A percentile compares a stretch with the other conserved stretches of the same genome.
These are phyloP conservation scores for Hypoxylon sp. DNA, from an alignment of 2,329 filamentous ascomycete species.

Conservation along the genomic window DNA sequence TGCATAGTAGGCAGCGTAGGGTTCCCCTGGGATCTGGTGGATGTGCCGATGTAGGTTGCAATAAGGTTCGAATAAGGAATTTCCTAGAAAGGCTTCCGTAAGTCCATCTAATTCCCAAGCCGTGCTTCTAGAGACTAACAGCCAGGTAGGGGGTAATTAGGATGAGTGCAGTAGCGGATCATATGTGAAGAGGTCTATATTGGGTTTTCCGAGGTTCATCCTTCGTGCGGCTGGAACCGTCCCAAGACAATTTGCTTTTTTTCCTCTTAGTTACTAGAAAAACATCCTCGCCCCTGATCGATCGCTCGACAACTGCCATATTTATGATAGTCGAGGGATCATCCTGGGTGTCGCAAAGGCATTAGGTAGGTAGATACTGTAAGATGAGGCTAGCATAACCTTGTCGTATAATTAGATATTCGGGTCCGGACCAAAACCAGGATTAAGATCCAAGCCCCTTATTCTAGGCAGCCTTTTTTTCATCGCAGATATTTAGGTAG, in stretches of 20 bases:
- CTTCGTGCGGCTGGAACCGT: constrained; percentile 33
- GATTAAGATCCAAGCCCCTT: no score
- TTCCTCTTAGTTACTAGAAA: constrained; percentile 2
- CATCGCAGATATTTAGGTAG: no score
- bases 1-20: constrained; percentile 1
- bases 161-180: neutral
- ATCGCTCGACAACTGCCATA: constrained; percentile 17
- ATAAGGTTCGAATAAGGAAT: constrained; percentile 23
- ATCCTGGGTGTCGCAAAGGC: constrained; percentile 22
- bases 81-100: constrained; percentile 6
- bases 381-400: no score
- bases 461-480: no score
- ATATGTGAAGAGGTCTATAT: neutral
- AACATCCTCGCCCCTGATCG: neutral
- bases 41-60: constrained; percentile 3
- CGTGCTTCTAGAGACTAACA: constrained; percentile 22
- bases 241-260: constrained; percentile 19
- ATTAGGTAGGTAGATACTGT: constrained; percentile 17
- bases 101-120: constrained; percentile 12
- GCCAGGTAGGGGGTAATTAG: no score
- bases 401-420: no score
- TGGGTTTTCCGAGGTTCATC: neutral
- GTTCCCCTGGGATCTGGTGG: constrained; percentile 17
- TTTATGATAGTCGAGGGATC: constrained; percentile 13
- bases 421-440: no score